Conservation (phyloP, 2,329 filamentous ascomycete genomes). For the Stagonosporopsis chrysanthemi region DNA sequence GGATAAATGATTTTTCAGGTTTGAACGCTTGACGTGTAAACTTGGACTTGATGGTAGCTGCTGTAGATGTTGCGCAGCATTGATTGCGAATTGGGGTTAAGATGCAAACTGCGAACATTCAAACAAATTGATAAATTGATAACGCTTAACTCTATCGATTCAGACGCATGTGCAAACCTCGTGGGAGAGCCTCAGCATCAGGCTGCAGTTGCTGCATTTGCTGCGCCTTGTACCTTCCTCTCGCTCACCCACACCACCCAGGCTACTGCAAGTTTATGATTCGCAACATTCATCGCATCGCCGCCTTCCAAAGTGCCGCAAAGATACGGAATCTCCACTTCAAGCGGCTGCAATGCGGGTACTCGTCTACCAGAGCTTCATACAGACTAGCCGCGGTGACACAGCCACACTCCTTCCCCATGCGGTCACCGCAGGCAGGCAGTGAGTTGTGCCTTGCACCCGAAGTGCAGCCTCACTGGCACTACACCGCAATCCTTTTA, state of each 20-base stretch:
- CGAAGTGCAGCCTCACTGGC: slow-evolving; percentile 8
- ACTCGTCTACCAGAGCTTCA: slow-evolving; percentile 11
- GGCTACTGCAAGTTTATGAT: background rate
- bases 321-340: slow-evolving; percentile 1
- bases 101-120: background rate
- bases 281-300: background rate
- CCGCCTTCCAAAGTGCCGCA: background rate
- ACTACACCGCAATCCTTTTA: background rate
- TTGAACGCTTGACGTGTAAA: background rate
- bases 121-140: background rate
- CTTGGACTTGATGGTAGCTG: background rate
- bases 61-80: no score
- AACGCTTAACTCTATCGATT: background rate
- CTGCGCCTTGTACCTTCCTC: background rate
- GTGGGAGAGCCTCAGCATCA: background rate
- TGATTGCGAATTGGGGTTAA: background rate
- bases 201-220: background rate
- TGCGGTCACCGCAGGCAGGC: slow-evolving; percentile 12
- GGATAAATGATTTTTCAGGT: background rate
- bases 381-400: slow-evolving; percentile 5
- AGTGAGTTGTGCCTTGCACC: background rate
- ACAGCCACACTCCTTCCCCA: slow-evolving; percentile 17
- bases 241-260: background rate
- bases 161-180: background rate
- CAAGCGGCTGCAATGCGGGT: slow-evolving; percentile 3